Base-by-base conservation (phyloP, 2,329 filamentous ascomycete species). In the Trichoderma citrinoviride region DNA sequence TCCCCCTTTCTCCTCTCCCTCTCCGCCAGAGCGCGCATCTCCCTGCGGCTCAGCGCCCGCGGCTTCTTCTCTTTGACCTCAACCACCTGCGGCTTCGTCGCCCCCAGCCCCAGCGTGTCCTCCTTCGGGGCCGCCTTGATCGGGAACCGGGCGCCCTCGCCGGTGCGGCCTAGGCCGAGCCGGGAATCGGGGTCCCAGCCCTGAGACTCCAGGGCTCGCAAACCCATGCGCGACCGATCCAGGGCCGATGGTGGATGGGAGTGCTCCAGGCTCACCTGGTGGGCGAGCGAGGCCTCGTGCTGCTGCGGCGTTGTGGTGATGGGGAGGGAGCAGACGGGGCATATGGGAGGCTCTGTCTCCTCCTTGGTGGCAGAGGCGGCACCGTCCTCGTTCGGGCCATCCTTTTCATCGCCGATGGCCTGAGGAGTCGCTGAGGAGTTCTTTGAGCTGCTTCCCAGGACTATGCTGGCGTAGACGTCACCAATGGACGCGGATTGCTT, bases 151-250 rank as follows among this genome's bases (percentile, higher is more conserved):
- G 92, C 88, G 3, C 93, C 93, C 69, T 90, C 85, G 0, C 90
- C 88, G 2, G 79, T 77, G 10, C 84, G 84, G 0, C 93, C 93
- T 0, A 97, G 81, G 0, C 93, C 93, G 17, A 79, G 76, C 3
- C 92, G 81, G 29, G 86, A 81, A 75, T 93, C 90, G 0, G 90
- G 89, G 70, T 93, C 88, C 87, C 90, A 93, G 29, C 90, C 90
- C 65, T 90, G 84, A 0, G 85, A 81, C 60, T 85, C 80, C 37
- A 93, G 82, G 29, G 90, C 85, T 5, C 83, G 79, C 7, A 93
- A 78, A 0, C 90, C 90, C 81, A 91, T 90, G 52, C 90, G 83
- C 5, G 81, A 84, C 40, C 90, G 83, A 74, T 92, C 88, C 21
- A 93, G 78, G 15, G 88, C 83, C 0, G 90, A 92, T 1, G 90